phyloP scores from a whole-genome alignment of 2,329 filamentous ascomycete genomes.

The Diaporthe destruens region DNA sequence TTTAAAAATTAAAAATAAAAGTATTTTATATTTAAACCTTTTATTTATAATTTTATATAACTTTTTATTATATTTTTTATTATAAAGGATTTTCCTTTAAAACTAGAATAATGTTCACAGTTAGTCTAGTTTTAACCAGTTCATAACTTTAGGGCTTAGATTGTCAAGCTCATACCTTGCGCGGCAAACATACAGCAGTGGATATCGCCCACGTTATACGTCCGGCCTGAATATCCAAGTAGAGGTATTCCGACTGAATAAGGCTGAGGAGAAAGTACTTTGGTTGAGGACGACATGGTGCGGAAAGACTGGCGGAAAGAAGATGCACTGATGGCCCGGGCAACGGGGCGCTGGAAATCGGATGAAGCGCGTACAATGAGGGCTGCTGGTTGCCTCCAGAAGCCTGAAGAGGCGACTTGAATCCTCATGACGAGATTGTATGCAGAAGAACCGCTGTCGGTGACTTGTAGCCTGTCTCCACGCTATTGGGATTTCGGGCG shows the following conservation, averaged over 20 bases:
- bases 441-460: too few species aligned
- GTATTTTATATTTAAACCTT: too few species aligned
- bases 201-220: not conserved
- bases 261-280: not conserved
- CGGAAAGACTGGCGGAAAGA: not conserved
- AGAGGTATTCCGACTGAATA: not conserved
- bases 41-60: too few species aligned
- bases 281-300: not conserved
- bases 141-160: not conserved
- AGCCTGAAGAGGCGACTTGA: not conserved
- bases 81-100: conserved; percentile 40
- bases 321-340: not conserved
- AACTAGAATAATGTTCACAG: conserved; percentile 30
- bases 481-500: too few species aligned
- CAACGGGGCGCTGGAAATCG: not conserved
- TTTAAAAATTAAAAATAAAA: too few species aligned
- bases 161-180: not conserved
- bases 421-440: too few species aligned
- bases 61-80: conserved; percentile 47
- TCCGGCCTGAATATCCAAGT: not conserved
- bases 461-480: too few species aligned
- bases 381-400: not conserved
- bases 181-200: not conserved
- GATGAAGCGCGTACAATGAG: not conserved
- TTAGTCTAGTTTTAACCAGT: not conserved